phyloP scores from a whole-genome alignment of 2,329 filamentous ascomycete species.

The Hymenoscyphus occultus region DNA sequence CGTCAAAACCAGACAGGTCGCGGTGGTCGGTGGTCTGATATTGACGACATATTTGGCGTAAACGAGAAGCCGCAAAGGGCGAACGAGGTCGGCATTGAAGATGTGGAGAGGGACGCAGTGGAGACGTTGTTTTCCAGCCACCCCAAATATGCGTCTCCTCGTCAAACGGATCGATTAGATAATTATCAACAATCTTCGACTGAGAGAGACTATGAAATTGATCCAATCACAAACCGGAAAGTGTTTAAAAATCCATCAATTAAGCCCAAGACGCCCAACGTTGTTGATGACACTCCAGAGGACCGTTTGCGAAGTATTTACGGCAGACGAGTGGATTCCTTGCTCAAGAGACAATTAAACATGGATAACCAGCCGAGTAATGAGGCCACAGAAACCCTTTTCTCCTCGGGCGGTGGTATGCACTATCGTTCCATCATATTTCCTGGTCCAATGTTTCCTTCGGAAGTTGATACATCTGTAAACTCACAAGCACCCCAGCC shows the following conservation, averaged over 20 bases:
- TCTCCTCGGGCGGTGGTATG: not conserved
- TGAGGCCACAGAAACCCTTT: not conserved
- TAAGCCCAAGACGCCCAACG: constrained; percentile 25
- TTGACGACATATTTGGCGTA: constrained; percentile 26
- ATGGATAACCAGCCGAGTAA: not conserved
- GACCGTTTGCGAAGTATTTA: constrained; percentile 36
- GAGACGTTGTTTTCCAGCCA: not conserved
- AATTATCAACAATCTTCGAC: not conserved
- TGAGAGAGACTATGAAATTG: constrained; percentile 43
- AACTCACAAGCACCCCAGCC: not conserved
- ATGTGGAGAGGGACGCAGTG: not conserved
- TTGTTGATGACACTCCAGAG: constrained; percentile 36
- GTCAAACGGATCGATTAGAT: no score
- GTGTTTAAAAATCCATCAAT: constrained; percentile 32
- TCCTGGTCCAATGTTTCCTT: not conserved
- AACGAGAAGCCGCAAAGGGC: not conserved
- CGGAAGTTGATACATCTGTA: not conserved
- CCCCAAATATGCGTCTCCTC: no score
- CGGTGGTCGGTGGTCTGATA: constrained; percentile 15
- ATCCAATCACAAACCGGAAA: constrained; percentile 58
- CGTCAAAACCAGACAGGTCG: constrained; percentile 28
- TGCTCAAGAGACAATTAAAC: not conserved
- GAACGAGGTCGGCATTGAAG: constrained; percentile 39
- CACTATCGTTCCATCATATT: constrained; percentile 1
- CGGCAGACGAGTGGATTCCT: not conserved